A percentile compares a stretch with the other conserved stretches of the same genome.
phyloP scores from a whole-genome alignment of 2,329 filamentous ascomycete species.

The Claviceps citrina region DNA sequence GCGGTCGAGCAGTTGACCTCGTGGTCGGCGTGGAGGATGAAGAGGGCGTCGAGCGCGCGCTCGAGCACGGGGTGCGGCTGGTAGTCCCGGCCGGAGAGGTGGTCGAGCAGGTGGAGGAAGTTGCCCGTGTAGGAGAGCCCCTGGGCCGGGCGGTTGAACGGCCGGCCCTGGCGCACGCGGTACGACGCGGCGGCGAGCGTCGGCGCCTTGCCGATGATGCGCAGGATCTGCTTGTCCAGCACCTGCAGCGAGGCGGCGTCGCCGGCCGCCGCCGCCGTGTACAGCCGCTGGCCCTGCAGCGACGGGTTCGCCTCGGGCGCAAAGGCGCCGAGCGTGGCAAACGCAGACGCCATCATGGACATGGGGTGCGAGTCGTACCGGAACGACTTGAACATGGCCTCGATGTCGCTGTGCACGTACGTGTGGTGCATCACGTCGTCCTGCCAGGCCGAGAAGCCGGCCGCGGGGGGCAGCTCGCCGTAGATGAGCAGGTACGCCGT shows the following conservation, averaged over 20 bases:
- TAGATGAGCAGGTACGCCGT: conserved; percentile 35
- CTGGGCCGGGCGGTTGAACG: conserved; percentile 32
- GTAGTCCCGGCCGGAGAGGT: conserved; percentile 31
- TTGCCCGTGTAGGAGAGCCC: conserved; percentile 39
- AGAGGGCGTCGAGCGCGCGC: conserved; percentile 35
- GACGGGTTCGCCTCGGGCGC: conserved; percentile 35
- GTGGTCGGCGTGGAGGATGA: conserved; percentile 42
- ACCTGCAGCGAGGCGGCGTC: conserved; percentile 25
- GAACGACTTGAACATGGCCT: conserved; percentile 35
- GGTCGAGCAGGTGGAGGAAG: conserved; percentile 37
- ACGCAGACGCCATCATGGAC: conserved; percentile 34
- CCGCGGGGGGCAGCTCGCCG: conserved; percentile 30
- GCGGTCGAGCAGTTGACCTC: conserved; percentile 44
- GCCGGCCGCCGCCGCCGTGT: conserved; percentile 28
- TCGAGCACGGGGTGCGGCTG: conserved; percentile 33
- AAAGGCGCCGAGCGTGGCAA: conserved; percentile 33
- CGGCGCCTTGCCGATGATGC: conserved; percentile 35
- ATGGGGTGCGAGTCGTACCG: conserved; percentile 37
- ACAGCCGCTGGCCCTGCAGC: conserved; percentile 33
- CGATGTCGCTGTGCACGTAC: conserved; percentile 32
- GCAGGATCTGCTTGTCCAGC: conserved; percentile 36
- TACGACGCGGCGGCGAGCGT: conserved; percentile 35
- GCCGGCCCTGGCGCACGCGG: conserved; percentile 35
- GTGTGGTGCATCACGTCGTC: conserved; percentile 36
- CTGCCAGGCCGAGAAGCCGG: conserved; percentile 27